phyloP scores from a whole-genome alignment of 2,329 filamentous ascomycete genomes.

The Apiospora marii region DNA sequence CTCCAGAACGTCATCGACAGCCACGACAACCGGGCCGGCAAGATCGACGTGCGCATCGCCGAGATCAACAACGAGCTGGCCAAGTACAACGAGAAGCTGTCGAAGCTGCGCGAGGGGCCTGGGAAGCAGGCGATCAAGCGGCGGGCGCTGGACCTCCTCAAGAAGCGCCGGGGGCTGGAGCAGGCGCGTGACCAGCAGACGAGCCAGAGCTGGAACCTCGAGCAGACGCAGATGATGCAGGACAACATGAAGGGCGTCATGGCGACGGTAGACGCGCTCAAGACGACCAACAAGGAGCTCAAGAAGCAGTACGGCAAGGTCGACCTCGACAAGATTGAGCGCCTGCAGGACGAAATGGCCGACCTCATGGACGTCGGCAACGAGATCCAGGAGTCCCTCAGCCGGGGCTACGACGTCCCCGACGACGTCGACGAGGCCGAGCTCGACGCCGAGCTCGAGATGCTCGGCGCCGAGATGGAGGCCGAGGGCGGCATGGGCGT shows the following conservation, averaged over 20 bases:
- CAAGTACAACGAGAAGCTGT: constrained; percentile 70
- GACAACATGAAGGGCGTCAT: constrained; percentile 98
- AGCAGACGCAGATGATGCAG: constrained; percentile 97
- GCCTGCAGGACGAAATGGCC: constrained; percentile 98
- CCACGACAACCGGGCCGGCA: constrained; percentile 67
- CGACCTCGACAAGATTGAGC: constrained; percentile 96
- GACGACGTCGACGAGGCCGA: constrained; percentile 98
- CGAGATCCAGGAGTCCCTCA: constrained; percentile 96
- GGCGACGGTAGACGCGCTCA: constrained; percentile 97
- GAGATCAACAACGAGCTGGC: constrained; percentile 83
- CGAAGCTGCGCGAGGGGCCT: constrained; percentile 89
- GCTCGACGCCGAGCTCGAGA: constrained; percentile 94
- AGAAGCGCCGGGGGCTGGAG: constrained; percentile 94
- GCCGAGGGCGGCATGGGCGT: constrained; percentile 73
- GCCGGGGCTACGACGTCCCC: constrained; percentile 89
- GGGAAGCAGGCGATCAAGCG: constrained; percentile 92
- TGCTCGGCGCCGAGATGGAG: constrained; percentile 92
- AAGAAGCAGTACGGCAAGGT: constrained; percentile 96
- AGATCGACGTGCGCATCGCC: constrained; percentile 23
- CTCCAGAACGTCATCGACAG: constrained; percentile 76
- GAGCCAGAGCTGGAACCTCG: constrained; percentile 98
- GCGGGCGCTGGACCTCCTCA: constrained; percentile 92
- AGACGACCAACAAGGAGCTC: constrained; percentile 93
- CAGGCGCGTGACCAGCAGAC: constrained; percentile 92
- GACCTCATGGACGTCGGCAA: constrained; percentile 97